Evolutionary conservation across 768 basidiomycete genomes (phyloP).

Genomic region (Rhodosporidiobolus odoratus): DNA sequence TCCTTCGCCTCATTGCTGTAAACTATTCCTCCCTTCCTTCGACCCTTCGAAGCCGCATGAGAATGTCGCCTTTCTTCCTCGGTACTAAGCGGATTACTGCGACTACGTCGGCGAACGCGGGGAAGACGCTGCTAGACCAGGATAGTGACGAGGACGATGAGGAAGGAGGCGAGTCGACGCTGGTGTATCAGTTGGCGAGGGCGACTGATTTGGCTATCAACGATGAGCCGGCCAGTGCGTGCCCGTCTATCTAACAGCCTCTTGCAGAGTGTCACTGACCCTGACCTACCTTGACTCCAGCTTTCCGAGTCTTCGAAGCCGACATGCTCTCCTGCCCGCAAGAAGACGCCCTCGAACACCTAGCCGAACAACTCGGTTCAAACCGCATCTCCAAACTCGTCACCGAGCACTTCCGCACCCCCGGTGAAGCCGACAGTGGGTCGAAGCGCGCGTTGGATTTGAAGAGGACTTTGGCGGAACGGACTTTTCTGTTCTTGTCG

Average conservation of each 20-base stretch:
- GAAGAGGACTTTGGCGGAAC: slow-evolving; percentile 21
- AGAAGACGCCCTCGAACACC: slow-evolving; percentile 84
- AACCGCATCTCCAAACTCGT: slow-evolving; percentile 66
- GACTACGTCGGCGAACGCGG: slow-evolving; percentile 30
- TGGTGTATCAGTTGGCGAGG: slow-evolving; percentile 28
- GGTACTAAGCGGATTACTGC: slow-evolving; percentile 60
- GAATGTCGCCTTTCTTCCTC: slow-evolving; percentile 63
- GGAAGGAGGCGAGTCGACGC: slow-evolving; percentile 41
- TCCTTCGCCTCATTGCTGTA: slow-evolving; percentile 79
- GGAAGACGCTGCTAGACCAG: slow-evolving; percentile 55
- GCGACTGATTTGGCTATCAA: slow-evolving; percentile 63
- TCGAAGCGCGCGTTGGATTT: slow-evolving; percentile 24
- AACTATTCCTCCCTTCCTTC: slow-evolving; percentile 53
- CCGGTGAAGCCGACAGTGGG: slow-evolving; percentile 7
- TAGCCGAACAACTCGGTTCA: slow-evolving; percentile 73
- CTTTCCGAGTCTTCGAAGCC: slow-evolving; percentile 32
- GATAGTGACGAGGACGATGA: slow-evolving; percentile 70
- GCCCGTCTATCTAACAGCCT: background rate
- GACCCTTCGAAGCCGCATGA: slow-evolving; percentile 60
- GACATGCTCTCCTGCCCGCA: slow-evolving; percentile 54
- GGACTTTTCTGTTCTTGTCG: slow-evolving; percentile 65
- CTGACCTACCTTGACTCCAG: background rate
- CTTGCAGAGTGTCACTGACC: background rate
- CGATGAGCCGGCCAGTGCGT: slow-evolving; percentile 64
- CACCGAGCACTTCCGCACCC: slow-evolving; percentile 61